phyloP scores from a whole-genome alignment of 1,139 yeast species.

The Meyerozyma athensensis region DNA sequence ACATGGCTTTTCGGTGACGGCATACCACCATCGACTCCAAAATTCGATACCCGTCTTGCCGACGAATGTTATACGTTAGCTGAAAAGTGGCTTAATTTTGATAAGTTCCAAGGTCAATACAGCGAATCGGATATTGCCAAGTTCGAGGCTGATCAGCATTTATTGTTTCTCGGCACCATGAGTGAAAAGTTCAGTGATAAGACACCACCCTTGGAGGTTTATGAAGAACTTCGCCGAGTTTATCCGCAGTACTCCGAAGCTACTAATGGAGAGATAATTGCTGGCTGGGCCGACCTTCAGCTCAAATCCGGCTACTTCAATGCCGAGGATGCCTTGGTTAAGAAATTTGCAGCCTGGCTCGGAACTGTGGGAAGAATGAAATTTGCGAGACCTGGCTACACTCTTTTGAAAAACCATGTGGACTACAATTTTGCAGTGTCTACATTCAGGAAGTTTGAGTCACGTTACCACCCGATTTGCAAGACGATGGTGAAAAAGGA shows the following conservation, averaged over 20 bases:
- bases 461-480: conserved; percentile 38
- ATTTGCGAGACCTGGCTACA: conserved; percentile 39
- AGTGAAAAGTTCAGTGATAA: conserved; percentile 17
- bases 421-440: conserved; percentile 26
- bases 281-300: conserved; percentile 28
- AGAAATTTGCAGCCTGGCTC: conserved; percentile 30
- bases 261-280: conserved; percentile 30
- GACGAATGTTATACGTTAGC: conserved; percentile 25
- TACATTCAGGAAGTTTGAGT: conserved; percentile 21
- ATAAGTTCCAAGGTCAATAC: conserved; percentile 11
- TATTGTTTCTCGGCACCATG: conserved; percentile 31
- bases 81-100: conserved; percentile 21
- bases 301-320: conserved; percentile 24
- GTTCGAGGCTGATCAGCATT: conserved; percentile 32
- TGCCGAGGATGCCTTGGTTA: conserved; percentile 16
- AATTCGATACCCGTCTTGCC: conserved; percentile 29
- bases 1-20: conserved; percentile 29
- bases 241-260: conserved; percentile 24
- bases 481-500: conserved; percentile 33
- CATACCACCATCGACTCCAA: conserved; percentile 25
- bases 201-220: conserved; percentile 13
- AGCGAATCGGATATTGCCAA: conserved; percentile 18
- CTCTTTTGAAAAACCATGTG: conserved; percentile 23
- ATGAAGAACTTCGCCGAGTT: conserved; percentile 18
- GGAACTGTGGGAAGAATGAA: conserved; percentile 43